phyloP scores from a whole-genome alignment of 2,329 filamentous ascomycete genomes.

The Cadophora malorum region DNA sequence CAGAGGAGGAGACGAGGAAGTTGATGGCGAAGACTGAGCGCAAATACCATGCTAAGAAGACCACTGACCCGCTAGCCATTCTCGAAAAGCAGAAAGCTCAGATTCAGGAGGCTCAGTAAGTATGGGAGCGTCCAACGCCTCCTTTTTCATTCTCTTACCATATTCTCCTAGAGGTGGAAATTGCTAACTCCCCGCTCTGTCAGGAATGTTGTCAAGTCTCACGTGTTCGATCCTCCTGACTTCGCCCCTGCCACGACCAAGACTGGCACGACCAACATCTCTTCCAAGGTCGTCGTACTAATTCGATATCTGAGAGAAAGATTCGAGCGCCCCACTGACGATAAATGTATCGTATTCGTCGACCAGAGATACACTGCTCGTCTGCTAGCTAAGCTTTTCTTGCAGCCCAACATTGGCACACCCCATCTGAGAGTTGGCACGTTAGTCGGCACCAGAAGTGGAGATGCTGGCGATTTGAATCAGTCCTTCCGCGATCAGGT shows the following conservation, averaged over 20 bases:
- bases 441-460: conserved; percentile 66
- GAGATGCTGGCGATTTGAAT: conserved; percentile 61
- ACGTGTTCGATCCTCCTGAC: conserved; percentile 53
- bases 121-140: not conserved
- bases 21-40: conserved; percentile 62
- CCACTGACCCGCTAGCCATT: conserved; percentile 44
- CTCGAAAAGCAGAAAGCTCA: conserved; percentile 60
- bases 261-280: conserved; percentile 54
- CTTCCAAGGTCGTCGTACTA: conserved; percentile 74
- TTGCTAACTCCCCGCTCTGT: not conserved
- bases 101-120: conserved; percentile 61
- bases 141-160: not conserved
- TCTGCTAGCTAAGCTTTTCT: conserved; percentile 73
- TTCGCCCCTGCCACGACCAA: conserved; percentile 23
- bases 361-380: conserved; percentile 78
- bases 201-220: conserved; percentile 55
- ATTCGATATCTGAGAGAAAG: conserved; percentile 64
- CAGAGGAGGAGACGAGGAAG: conserved; percentile 65
- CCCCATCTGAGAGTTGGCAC: conserved; percentile 64
- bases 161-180: not conserved
- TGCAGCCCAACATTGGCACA: conserved; percentile 59
- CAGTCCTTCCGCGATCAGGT: conserved; percentile 75
- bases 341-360: conserved; percentile 88
- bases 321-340: conserved; percentile 63
- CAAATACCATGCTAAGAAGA: conserved; percentile 45